Conservation (phyloP, 2,329 filamentous ascomycete species). For the Aureobasidium sp. region DNA sequence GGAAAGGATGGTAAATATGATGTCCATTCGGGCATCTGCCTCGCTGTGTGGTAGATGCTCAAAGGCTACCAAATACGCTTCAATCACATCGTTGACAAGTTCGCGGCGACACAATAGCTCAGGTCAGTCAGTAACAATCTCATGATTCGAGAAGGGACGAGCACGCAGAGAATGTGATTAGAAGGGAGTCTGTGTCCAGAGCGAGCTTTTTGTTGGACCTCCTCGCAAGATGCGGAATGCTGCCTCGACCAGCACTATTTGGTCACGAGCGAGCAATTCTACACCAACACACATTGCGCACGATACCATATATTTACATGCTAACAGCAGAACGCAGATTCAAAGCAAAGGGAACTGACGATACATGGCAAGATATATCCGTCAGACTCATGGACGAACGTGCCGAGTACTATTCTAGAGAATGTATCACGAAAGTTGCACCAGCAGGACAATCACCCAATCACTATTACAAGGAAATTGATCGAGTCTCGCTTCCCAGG, state of each 20-base stretch:
- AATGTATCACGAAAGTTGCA: slow-evolving; percentile 75
- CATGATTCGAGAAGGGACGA: background rate
- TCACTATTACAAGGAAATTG: slow-evolving; percentile 82
- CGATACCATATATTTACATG: background rate
- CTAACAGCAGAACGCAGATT: background rate
- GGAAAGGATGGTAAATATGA: background rate
- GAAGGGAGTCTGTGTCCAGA: too few relatives aligned
- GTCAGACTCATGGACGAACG: slow-evolving; percentile 79
- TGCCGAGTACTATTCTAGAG: slow-evolving; percentile 64
- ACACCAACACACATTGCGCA: background rate
- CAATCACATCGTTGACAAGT: background rate
- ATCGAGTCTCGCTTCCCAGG: slow-evolving; percentile 82
- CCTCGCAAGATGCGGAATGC: too few relatives aligned
- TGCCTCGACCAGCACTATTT: background rate
- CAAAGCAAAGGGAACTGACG: slow-evolving; percentile 22
- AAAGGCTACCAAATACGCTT: background rate
- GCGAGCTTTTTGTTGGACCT: too few relatives aligned
- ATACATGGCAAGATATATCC: slow-evolving; percentile 58
- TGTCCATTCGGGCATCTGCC: background rate
- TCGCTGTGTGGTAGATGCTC: background rate
- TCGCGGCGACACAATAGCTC: slow-evolving; percentile 2
- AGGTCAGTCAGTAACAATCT: background rate
- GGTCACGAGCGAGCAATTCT: background rate
- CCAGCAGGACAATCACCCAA: slow-evolving; percentile 79
- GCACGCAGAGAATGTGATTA: background rate